These are phyloP conservation scores for Annulohypoxylon stygium DNA, from an alignment of 495 filamentous ascomycete species.

Conservation along the genomic window DNA sequence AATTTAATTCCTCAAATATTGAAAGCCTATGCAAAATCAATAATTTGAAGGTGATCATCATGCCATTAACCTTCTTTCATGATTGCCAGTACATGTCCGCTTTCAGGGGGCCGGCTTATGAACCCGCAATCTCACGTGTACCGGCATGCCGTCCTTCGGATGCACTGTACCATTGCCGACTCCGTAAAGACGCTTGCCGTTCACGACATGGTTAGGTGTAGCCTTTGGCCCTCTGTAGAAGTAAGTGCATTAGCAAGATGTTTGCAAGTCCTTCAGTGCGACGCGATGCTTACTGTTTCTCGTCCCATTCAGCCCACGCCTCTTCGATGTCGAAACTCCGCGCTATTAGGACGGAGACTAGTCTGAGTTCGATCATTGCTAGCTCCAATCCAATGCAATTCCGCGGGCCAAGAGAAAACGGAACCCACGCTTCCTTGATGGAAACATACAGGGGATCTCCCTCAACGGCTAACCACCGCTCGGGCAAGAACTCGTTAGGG, in stretches of 20 bases:
- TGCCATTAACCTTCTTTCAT: not conserved
- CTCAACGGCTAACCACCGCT: constrained; percentile 56
- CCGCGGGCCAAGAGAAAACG: constrained; percentile 66
- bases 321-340: constrained; percentile 62
- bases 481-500: constrained; percentile 59
- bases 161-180: constrained; percentile 47
- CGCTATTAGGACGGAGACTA: constrained; percentile 60
- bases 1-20: not conserved
- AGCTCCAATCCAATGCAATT: constrained; percentile 69
- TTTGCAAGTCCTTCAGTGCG: not conserved
- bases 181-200: constrained; percentile 53
- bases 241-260: constrained; percentile 18
- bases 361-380: constrained; percentile 62
- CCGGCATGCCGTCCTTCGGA: constrained; percentile 52
- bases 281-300: constrained; percentile 36
- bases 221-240: constrained; percentile 38
- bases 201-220: constrained; percentile 41
- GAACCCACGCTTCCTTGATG: constrained; percentile 62
- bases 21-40: not conserved
- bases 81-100: not conserved
- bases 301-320: constrained; percentile 61
- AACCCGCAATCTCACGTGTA: constrained; percentile 41
- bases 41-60: not conserved
- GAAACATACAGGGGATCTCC: constrained; percentile 52
- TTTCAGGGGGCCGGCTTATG: constrained; percentile 26